Evolutionary conservation across 1,139 yeast genomes (phyloP), one percentile per base, ranked within the genome.

Genomic region (Yamadazyma jaroonii): DNA sequence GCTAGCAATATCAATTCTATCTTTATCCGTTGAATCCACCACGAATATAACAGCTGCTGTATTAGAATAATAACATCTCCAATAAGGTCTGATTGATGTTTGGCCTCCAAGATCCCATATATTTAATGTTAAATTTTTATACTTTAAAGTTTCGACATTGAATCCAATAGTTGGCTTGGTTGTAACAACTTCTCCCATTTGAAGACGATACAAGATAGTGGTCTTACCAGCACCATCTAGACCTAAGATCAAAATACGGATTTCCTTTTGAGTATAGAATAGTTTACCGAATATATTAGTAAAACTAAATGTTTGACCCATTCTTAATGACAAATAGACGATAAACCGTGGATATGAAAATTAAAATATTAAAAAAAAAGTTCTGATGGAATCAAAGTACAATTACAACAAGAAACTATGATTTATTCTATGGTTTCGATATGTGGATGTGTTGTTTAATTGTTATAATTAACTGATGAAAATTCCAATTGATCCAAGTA

Each of bases 171-270:
- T 89, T 14, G 96, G 97, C 52, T 87, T 92, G 15, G 97, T 89
- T 35, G 94, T 86, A 30, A 89, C 89, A 23, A 89, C 96, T 59
- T 89, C 97, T 17, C 97, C 97, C 62, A 89, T 77, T 51, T 92
- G 97, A 45, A 92, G 72, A 50, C 94, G 79, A 66, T 92, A 92
- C 44, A 92, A 73, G 43, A 92, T 90, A 9, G 98, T 92, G 33
- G 98, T 92, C 60, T 92, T 92, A 38, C 98, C 98, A 3, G 98
- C 97, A 67, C 97, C 97, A 62, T 92, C 98, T 44, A 92, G 70
- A 4, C 98, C 98, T 39, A 92, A 72, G 51, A 92, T 92, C 47
- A 92, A 76, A 41, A 92, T 89, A 50, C 98, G 77, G 55, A 90
- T 84, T 63, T 92, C 97, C 62, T 88, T 88, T 53, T 83, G 84